Evolutionary conservation across 2,329 filamentous ascomycete genomes (phyloP).

Genomic region (Fragosphaeria purpurea): DNA sequence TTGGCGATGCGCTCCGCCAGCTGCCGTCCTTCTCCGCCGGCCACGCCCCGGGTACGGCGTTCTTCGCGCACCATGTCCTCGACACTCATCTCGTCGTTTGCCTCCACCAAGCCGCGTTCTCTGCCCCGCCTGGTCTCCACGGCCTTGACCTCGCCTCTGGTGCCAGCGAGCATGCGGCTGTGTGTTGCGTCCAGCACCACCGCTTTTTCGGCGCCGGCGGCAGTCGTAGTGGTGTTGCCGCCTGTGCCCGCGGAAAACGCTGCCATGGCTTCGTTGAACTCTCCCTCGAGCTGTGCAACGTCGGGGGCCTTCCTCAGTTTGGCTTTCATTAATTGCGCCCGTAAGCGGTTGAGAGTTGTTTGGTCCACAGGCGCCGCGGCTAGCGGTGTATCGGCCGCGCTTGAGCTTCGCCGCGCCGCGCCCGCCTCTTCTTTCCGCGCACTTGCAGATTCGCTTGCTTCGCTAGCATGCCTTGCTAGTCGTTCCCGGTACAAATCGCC

Average conservation of each 20-base stretch:
- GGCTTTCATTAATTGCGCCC: slow-evolving; percentile 92
- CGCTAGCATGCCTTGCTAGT: slow-evolving; percentile 6
- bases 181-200: slow-evolving; percentile 83
- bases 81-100: slow-evolving; percentile 91
- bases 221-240: slow-evolving; percentile 15
- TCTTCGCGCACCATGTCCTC: slow-evolving; percentile 97
- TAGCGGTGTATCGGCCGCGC: slow-evolving; percentile 22
- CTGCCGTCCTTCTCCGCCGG: slow-evolving; percentile 68
- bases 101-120: slow-evolving; percentile 74
- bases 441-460: not conserved
- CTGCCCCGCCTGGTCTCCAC: slow-evolving; percentile 72
- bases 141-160: slow-evolving; percentile 61
- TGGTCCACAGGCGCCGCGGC: slow-evolving; percentile 53
- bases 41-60: slow-evolving; percentile 67
- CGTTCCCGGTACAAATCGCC: slow-evolving; percentile 79
- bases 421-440: not conserved
- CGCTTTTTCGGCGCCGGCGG: slow-evolving; percentile 42
- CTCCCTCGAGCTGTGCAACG: slow-evolving; percentile 64
- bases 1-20: slow-evolving; percentile 91
- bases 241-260: slow-evolving; percentile 36
- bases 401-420: slow-evolving; percentile 30
- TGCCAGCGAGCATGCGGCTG: slow-evolving; percentile 74
- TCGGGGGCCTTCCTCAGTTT: slow-evolving; percentile 72
- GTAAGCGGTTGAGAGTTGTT: slow-evolving; percentile 76
- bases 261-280: slow-evolving; percentile 70